These are phyloP conservation scores for Eutrema japonicum DNA, from an alignment of 345 rosid genomes.

Conservation along the genomic window DNA sequence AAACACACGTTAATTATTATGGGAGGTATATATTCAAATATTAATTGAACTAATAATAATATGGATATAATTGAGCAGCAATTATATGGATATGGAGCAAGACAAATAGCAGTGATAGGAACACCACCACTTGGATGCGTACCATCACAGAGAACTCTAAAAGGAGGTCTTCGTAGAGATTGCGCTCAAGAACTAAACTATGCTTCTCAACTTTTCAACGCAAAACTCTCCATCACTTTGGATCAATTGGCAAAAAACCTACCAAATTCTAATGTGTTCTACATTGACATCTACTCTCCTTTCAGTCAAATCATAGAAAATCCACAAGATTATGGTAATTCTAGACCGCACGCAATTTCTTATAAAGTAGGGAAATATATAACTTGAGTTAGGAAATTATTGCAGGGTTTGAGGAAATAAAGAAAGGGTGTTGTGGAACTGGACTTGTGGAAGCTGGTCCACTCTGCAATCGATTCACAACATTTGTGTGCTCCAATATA, in stretches of 20 bases:
- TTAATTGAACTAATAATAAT: not conserved
- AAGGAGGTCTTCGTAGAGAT: slow-evolving; percentile 51
- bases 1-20: not conserved
- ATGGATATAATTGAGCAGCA: slow-evolving; percentile 46
- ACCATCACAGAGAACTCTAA: slow-evolving; percentile 61
- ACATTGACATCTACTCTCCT: slow-evolving; percentile 49
- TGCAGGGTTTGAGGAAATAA: slow-evolving; percentile 33
- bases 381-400: not conserved
- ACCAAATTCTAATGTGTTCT: slow-evolving; percentile 46
- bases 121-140: slow-evolving; percentile 66
- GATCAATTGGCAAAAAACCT: slow-evolving; percentile 38
- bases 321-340: slow-evolving; percentile 57
- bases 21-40: not conserved
- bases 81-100: slow-evolving; percentile 56
- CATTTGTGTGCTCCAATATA: slow-evolving; percentile 19
- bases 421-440: slow-evolving; percentile 43
- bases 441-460: slow-evolving; percentile 34
- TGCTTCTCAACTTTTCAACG: slow-evolving; percentile 56
- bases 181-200: slow-evolving; percentile 51
- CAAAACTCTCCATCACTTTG: slow-evolving; percentile 48
- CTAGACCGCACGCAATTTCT: not conserved
- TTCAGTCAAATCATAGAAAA: slow-evolving; percentile 48
- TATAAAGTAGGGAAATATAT: not conserved
- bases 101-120: slow-evolving; percentile 55
- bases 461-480: slow-evolving; percentile 7